phyloP scores from a whole-genome alignment of 1,139 yeast species.

The Dujonia santamariae region DNA sequence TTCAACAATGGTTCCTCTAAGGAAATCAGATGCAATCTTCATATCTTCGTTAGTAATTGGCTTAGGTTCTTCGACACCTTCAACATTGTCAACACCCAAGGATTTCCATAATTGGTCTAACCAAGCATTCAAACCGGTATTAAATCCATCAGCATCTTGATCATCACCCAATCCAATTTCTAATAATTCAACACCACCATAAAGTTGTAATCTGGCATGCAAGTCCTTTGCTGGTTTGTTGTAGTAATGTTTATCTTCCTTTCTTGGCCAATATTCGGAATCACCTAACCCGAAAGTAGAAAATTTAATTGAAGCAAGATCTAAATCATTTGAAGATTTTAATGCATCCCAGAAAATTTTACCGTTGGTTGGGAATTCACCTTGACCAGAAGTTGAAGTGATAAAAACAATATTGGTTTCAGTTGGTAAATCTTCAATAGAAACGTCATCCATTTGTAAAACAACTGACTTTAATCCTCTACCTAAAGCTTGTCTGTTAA shows the following conservation, averaged over 20 bases:
- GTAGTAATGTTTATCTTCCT: conserved; percentile 90
- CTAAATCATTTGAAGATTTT: conserved; percentile 67
- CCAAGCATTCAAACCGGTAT: conserved; percentile 88
- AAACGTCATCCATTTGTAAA: conserved; percentile 80
- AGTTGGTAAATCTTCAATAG: conserved; percentile 73
- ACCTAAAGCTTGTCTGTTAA: conserved; percentile 79
- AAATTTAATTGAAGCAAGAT: conserved; percentile 64
- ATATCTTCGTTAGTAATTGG: conserved; percentile 96
- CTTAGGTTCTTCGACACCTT: conserved; percentile 91
- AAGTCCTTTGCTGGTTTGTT: conserved; percentile 89
- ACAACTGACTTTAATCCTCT: conserved; percentile 82
- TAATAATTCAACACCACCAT: conserved; percentile 71
- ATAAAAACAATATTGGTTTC: conserved; percentile 82
- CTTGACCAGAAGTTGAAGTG: conserved; percentile 94
- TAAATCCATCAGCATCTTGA: conserved; percentile 94
- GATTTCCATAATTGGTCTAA: conserved; percentile 84
- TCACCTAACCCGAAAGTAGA: conserved; percentile 93
- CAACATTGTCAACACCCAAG: conserved; percentile 79
- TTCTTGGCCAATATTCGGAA: conserved; percentile 95
- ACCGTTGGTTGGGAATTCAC: conserved; percentile 96
- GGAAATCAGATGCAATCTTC: conserved; percentile 79
- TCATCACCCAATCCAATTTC: conserved; percentile 92
- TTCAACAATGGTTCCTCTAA: conserved; percentile 92
- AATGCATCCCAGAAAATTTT: conserved; percentile 85
- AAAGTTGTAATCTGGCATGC: conserved; percentile 55